phyloP scores from a whole-genome alignment of 2,329 filamentous ascomycete species.

The Blumeria hordei region DNA sequence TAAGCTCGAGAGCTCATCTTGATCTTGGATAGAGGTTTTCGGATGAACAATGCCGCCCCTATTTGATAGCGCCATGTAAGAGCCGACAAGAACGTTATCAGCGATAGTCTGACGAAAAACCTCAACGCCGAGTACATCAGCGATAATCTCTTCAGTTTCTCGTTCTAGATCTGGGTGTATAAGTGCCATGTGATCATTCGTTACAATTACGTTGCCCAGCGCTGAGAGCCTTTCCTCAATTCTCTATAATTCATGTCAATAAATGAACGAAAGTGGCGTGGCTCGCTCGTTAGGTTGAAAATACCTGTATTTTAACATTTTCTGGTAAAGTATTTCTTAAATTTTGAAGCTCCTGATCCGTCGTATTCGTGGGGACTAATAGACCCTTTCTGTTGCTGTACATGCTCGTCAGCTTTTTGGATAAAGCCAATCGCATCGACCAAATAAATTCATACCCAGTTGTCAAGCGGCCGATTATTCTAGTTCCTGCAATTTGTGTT shows the following conservation, averaged over 20 bases:
- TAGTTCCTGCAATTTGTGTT: constrained; percentile 85
- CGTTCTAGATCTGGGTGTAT: constrained; percentile 92
- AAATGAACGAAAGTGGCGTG: background rate
- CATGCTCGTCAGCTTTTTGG: constrained; percentile 4
- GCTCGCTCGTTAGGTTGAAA: background rate
- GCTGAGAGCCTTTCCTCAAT: constrained; percentile 94
- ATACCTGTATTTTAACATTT: constrained; percentile 51
- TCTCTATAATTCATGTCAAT: constrained; percentile 24
- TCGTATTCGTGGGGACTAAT: constrained; percentile 83
- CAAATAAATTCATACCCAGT: constrained; percentile 37
- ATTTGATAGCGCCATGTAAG: constrained; percentile 91
- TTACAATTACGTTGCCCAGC: constrained; percentile 87
- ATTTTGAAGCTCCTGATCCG: constrained; percentile 95
- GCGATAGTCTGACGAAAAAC: constrained; percentile 88
- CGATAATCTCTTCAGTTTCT: constrained; percentile 96
- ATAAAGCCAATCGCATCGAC: background rate
- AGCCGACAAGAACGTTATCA: constrained; percentile 88
- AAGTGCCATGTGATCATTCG: constrained; percentile 90
- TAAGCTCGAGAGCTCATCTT: constrained; percentile 84
- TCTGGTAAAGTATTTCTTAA: constrained; percentile 88
- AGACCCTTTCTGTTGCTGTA: constrained; percentile 80
- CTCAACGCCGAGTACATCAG: constrained; percentile 74
- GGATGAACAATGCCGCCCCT: constrained; percentile 92
- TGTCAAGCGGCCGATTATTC: constrained; percentile 88
- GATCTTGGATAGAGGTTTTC: constrained; percentile 90